These are phyloP conservation scores for Claviceps sp. DNA, from an alignment of 2,329 filamentous ascomycete genomes.

Conservation along the genomic window DNA sequence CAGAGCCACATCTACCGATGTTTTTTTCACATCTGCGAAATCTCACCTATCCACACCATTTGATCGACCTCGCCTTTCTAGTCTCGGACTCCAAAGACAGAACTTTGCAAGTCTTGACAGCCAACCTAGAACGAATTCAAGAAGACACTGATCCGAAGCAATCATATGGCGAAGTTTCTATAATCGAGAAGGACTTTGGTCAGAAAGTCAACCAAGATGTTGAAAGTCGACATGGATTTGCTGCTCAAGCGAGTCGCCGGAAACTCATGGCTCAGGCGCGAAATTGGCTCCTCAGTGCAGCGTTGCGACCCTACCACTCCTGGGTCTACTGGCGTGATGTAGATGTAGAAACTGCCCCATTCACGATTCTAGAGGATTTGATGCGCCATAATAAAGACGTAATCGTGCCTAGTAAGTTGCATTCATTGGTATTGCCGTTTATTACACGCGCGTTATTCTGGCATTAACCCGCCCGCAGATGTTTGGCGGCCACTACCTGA, in stretches of 20 bases:
- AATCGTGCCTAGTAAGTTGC: constrained; percentile 82
- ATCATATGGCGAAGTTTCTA: constrained; percentile 88
- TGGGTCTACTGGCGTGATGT: constrained; percentile 99
- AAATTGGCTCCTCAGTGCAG: constrained; percentile 92
- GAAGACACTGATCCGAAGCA: constrained; percentile 64
- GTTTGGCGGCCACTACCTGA: constrained; percentile 98
- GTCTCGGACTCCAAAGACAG: constrained; percentile 95
- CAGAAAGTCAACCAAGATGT: constrained; percentile 97
- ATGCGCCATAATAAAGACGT: constrained; percentile 99
- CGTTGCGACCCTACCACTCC: constrained; percentile 84
- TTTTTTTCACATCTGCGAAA: constrained; percentile 97
- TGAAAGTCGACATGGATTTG: constrained; percentile 93
- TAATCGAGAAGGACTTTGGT: constrained; percentile 97
- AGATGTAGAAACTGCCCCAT: constrained; percentile 92
- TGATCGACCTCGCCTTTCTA: constrained; percentile 91
- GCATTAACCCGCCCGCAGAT: constrained; percentile 37
- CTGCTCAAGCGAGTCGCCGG: constrained; percentile 80
- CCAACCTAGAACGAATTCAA: constrained; percentile 68
- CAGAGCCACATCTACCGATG: constrained; percentile 84
- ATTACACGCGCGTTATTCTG: constrained; percentile 8
- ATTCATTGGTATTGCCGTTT: background rate
- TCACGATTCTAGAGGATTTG: constrained; percentile 90
- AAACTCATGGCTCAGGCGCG: constrained; percentile 97
- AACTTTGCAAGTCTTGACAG: constrained; percentile 62
- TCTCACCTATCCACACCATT: constrained; percentile 90